Evolutionary conservation across 2,329 filamentous ascomycete genomes (phyloP).

Genomic region (Phaeophleospora eucalypticola): DNA sequence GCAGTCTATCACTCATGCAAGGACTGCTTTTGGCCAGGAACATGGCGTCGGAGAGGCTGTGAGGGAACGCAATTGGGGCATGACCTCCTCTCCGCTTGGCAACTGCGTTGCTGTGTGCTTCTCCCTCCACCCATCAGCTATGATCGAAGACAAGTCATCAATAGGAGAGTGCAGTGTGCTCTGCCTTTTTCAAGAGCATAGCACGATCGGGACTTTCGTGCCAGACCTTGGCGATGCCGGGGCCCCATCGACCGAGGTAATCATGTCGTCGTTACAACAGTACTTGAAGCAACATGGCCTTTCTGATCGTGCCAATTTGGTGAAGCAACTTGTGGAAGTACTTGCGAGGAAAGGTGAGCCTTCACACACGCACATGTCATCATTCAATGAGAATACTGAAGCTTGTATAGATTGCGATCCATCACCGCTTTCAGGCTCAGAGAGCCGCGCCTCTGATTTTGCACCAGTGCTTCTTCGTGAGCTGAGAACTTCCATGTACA

Average conservation of each 20-base stretch:
- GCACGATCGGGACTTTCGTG: not conserved
- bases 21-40: constrained; percentile 45
- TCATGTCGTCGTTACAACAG: constrained; percentile 1
- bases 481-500: not conserved
- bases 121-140: constrained; percentile 54
- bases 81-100: constrained; percentile 45
- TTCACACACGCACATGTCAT: too few relatives aligned
- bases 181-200: constrained; percentile 9
- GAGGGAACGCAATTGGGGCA: constrained; percentile 52
- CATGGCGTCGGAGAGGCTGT: constrained; percentile 49
- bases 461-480: not conserved
- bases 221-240: not conserved
- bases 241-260: not conserved
- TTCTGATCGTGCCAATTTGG: not conserved
- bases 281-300: not conserved
- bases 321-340: not conserved
- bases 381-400: too few relatives aligned
- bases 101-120: constrained; percentile 48
- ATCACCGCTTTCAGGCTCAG: not conserved
- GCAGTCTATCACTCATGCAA: constrained; percentile 35
- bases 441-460: not conserved
- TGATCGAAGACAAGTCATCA: constrained; percentile 52
- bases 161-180: constrained; percentile 36
- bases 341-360: not conserved
- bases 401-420: too few relatives aligned